Evolutionary conservation across 2,329 filamentous ascomycete species (phyloP), one percentile per base, ranked within the genome.

Genomic region (Nothophoma quercina): DNA sequence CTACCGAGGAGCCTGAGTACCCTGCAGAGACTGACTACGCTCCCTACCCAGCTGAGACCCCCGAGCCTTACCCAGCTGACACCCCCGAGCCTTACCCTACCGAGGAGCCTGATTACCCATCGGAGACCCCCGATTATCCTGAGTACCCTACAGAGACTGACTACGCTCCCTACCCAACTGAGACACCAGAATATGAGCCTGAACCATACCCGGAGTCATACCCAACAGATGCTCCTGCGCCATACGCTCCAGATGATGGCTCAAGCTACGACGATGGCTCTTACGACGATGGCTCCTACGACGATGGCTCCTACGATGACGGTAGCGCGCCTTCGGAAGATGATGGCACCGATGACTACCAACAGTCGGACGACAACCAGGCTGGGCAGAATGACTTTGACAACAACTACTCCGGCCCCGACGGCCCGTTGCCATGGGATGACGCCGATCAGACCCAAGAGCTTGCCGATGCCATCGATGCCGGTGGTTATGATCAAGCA

Each of bases 371-470:
- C n/a, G 15, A 38, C 30, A 32, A 29, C 16, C 28, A 48, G 25
- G 42, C 49, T 1, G 21, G 33, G 16, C 23, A 39, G 6, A 39
- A 21, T 12, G 26, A 23, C 22, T 44, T 46, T n/a, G 51, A 48
- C 44, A 54, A 30, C 38, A 48, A 49, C 28, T 54, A 54, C 44
- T 30, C 32, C 7, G 39, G 35, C 23, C 38, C 50, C 3, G 42
- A 52, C 15, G 43, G 50, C 13, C 50, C 50, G 2, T 41, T 42
- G 25, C 50, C 50, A 4, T 52, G 50, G 50, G 50, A 52, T 23
- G 50, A 52, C 9, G 30, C 25, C 9, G 36, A 47, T 7, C 35
- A 36, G 19, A 52, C 42, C 12, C 36, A 28, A 25, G 42, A 47
- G 9, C 38, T 42, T 4, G 50, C 50, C n/a, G 50, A 52, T 22